A percentile compares a stretch with the other conserved stretches of the same genome.
phyloP scores from a whole-genome alignment of 2,329 filamentous ascomycete genomes.

The Pseudocercospora fuligena region DNA sequence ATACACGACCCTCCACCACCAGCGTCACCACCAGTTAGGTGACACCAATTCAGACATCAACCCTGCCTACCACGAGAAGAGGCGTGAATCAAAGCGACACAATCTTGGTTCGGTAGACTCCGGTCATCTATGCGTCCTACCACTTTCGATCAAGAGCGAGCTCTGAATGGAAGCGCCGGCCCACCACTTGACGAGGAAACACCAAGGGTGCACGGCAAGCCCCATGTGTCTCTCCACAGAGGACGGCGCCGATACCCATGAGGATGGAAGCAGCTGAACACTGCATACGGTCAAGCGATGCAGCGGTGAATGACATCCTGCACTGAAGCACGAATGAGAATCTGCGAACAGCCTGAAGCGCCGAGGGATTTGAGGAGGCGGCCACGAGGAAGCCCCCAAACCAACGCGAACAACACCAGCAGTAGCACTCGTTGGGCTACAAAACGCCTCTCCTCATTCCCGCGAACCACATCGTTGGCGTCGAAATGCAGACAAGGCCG shows the following conservation, averaged over 20 bases:
- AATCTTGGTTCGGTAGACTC: conserved; percentile 13
- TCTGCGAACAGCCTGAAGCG: neutral
- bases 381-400: conserved; percentile 11
- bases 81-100: conserved; percentile 1
- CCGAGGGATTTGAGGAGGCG: conserved; percentile 12
- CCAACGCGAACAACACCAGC: neutral
- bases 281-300: neutral
- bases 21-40: neutral
- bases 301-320: neutral
- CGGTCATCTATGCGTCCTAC: neutral
- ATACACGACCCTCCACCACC: neutral
- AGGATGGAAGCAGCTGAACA: neutral
- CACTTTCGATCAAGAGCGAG: neutral
- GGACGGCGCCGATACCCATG: neutral
- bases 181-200: neutral
- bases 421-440: neutral
- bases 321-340: conserved; percentile 13
- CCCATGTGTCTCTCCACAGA: neutral
- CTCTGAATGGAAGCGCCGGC: neutral
- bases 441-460: neutral
- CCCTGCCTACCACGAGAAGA: conserved; percentile 4
- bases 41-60: neutral
- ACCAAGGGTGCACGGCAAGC: neutral
- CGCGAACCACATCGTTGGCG: neutral
- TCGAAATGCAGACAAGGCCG: neutral